Conservation (phyloP, 2,329 filamentous ascomycete species). For the Fusarium aywerte region DNA sequence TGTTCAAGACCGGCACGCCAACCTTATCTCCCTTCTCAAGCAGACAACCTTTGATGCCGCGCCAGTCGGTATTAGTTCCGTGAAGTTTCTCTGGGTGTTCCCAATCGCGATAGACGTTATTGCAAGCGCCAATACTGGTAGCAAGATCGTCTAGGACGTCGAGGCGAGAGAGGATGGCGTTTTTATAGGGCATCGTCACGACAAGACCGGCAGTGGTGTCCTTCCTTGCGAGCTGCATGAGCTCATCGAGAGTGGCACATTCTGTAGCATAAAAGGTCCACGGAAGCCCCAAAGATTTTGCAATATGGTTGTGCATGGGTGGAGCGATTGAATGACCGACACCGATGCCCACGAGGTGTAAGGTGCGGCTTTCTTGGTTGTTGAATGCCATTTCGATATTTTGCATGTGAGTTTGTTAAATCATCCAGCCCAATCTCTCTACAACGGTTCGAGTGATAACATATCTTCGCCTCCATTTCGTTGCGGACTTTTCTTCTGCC, state of each 20-base stretch:
- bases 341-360: constrained; percentile 17
- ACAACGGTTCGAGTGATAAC: not conserved
- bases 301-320: constrained; percentile 18
- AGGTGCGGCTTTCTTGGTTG: not conserved
- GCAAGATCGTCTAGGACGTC: not conserved
- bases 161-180: not conserved
- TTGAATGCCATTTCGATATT: not conserved
- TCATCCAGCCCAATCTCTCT: not conserved
- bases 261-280: constrained; percentile 18
- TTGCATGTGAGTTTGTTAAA: rapidly evolving
- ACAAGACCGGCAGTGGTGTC: not conserved
- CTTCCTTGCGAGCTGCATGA: not conserved
- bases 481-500: constrained; percentile 16
- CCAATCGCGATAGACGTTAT: constrained; percentile 11
- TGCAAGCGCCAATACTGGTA: constrained; percentile 3
- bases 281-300: not conserved
- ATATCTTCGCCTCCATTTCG: not conserved
- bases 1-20: constrained; percentile 5
- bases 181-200: constrained; percentile 17
- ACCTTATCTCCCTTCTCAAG: constrained; percentile 3
- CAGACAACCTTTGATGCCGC: not conserved
- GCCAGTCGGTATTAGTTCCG: constrained; percentile 2
- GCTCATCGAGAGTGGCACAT: not conserved
- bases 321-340: constrained; percentile 20
- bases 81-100: not conserved